phyloP scores from a whole-genome alignment of 1,139 yeast species.

The Hansenula sp. region DNA sequence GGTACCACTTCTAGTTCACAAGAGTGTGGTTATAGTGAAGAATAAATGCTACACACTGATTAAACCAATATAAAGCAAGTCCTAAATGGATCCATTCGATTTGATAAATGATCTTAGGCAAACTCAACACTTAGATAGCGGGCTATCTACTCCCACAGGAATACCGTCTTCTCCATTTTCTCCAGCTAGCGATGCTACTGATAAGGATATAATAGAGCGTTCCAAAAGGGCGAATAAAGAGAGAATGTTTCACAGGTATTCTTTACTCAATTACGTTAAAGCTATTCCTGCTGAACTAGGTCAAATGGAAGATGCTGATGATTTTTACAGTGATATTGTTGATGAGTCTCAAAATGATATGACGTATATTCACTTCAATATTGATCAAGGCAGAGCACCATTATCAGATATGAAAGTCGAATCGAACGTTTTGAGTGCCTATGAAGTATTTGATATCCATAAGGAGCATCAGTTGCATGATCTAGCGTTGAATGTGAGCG shows the following conservation, averaged over 20 bases:
- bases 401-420: conserved; percentile 6
- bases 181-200: not conserved
- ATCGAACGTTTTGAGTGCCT: conserved; percentile 7
- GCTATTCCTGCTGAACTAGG: conserved; percentile 2
- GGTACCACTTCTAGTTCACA: too few species aligned
- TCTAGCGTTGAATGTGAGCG: too few species aligned
- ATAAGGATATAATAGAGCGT: not conserved
- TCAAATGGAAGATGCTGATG: not conserved
- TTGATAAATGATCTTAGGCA: not conserved
- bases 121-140: not conserved
- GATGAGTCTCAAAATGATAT: conserved; percentile 8
- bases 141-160: conserved; percentile 1
- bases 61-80: too few species aligned
- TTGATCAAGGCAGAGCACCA: not conserved
- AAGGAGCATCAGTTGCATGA: not conserved
- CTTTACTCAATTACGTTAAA: conserved; percentile 8
- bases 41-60: too few species aligned
- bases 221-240: conserved; percentile 10
- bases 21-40: too few species aligned
- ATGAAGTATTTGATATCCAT: conserved; percentile 15
- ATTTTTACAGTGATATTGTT: conserved; percentile 5
- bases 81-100: not conserved
- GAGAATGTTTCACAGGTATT: conserved; percentile 9
- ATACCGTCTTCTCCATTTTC: not conserved
- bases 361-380: not conserved